Percentiles rank a stretch among this genome's conserved stretches.
Conservation (phyloP, 2,329 filamentous ascomycete species). For the Escovopsis sp. region DNA sequence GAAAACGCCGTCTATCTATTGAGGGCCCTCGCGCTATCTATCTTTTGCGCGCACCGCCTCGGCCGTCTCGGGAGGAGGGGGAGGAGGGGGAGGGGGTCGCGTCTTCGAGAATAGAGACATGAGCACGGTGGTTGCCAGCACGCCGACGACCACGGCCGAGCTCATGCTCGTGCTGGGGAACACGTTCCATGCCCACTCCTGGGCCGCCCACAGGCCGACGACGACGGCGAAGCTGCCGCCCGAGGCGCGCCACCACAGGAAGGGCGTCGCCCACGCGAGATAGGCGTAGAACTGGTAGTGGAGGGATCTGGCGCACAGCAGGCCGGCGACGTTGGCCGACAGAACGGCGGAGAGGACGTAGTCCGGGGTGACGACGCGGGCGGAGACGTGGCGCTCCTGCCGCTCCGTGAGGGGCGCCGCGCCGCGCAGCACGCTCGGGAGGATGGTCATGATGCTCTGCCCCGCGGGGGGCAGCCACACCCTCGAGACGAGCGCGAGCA, state of each 20-base stretch:
- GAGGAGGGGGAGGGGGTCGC: slow-evolving; percentile 4
- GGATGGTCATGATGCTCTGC: slow-evolving; percentile 40
- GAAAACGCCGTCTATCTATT: no score
- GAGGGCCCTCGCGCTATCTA: slow-evolving; percentile 13
- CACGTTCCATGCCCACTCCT: slow-evolving; percentile 91
- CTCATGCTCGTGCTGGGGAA: slow-evolving; percentile 59
- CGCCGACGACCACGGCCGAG: slow-evolving; percentile 50
- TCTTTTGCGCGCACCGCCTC: slow-evolving; percentile 14
- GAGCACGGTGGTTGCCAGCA: slow-evolving; percentile 51
- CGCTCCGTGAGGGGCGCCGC: slow-evolving; percentile 29
- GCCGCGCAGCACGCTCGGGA: slow-evolving; percentile 27
- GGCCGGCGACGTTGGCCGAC: slow-evolving; percentile 60
- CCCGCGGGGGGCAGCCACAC: slow-evolving; percentile 56
- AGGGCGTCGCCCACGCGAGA: slow-evolving; percentile 78
- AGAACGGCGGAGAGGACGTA: slow-evolving; percentile 68
- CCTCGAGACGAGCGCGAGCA: slow-evolving; percentile 49
- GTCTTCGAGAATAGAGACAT: slow-evolving; percentile 45
- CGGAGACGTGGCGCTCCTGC: slow-evolving; percentile 43
- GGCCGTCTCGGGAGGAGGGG: not conserved
- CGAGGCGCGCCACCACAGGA: slow-evolving; percentile 67
- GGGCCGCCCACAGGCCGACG: slow-evolving; percentile 55
- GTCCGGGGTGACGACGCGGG: slow-evolving; percentile 44
- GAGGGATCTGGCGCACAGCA: slow-evolving; percentile 74
- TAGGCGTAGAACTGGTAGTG: slow-evolving; percentile 96
- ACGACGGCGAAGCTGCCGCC: slow-evolving; percentile 54